Evolutionary conservation across 1,284 basidiomycete species (phyloP).

Genomic region (Malassezia brasiliensis): DNA sequence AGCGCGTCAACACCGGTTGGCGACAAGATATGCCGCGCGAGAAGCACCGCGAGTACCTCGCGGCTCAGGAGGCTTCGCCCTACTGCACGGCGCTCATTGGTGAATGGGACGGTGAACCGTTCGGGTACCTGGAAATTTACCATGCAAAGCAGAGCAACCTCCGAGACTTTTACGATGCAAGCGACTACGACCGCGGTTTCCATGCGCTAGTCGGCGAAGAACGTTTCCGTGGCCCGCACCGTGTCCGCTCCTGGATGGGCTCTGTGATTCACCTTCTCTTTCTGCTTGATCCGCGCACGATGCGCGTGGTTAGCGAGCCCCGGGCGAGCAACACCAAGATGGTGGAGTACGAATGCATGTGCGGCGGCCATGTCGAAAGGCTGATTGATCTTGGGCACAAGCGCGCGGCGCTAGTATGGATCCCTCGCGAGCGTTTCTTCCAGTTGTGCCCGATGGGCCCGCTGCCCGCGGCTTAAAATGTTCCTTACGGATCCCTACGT

Average conservation of each 20-base stretch:
- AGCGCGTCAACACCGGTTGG: conserved; percentile 42
- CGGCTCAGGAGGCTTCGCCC: conserved; percentile 19
- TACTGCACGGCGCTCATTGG: conserved; percentile 33
- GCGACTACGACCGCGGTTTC: conserved; percentile 35
- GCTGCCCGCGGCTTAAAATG: background rate
- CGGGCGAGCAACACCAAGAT: conserved; percentile 38
- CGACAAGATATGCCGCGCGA: conserved; percentile 29
- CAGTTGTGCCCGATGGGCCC: conserved; percentile 37
- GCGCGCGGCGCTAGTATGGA: conserved; percentile 35
- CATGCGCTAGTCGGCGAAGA: conserved; percentile 43
- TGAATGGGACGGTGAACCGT: conserved; percentile 41
- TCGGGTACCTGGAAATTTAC: conserved; percentile 45
- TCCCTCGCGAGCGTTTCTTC: conserved; percentile 38
- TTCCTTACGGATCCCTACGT: no score
- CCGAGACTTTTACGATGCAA: conserved; percentile 24
- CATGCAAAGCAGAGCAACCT: conserved; percentile 27
- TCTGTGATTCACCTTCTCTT: conserved; percentile 40
- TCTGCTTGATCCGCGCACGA: conserved; percentile 31
- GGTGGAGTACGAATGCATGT: conserved; percentile 40
- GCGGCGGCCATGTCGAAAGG: conserved; percentile 44
- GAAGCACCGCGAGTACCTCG: conserved; percentile 28
- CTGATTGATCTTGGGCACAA: conserved; percentile 39
- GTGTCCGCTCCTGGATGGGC: conserved; percentile 44
- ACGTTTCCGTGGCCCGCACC: conserved; percentile 34
- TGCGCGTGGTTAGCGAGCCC: conserved; percentile 34